phyloP scores from a whole-genome alignment of 2,329 filamentous ascomycete species.

The Trichophyton benhamiae region DNA sequence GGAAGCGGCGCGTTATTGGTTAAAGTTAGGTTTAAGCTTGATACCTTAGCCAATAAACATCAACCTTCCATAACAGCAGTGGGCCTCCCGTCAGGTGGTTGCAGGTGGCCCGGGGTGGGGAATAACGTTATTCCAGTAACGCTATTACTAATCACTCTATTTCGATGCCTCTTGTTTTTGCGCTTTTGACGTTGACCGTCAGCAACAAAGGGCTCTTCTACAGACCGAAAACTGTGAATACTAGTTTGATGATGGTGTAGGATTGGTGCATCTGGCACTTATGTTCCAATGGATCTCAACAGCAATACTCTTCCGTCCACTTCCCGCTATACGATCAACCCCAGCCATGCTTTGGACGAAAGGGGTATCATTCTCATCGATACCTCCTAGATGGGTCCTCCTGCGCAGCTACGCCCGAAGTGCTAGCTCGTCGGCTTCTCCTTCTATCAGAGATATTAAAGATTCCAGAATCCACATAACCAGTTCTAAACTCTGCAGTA shows the following conservation, averaged over 20 bases:
- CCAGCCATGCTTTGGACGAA: neutral
- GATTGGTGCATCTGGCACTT: neutral
- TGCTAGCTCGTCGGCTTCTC: neutral
- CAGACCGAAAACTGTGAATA: neutral
- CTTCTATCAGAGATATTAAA: neutral
- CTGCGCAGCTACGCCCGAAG: neutral
- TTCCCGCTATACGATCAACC: neutral
- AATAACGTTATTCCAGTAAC: too few relatives aligned
- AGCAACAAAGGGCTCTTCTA: neutral
- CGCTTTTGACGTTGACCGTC: neutral
- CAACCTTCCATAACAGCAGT: too few relatives aligned
- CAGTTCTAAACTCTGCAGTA: conserved; percentile 26
- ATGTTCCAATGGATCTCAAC: neutral
- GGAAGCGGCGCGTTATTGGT: too few relatives aligned
- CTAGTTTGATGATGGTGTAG: neutral
- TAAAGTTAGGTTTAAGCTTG: too few relatives aligned
- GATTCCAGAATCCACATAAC: conserved; percentile 16
- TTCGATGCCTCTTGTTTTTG: neutral
- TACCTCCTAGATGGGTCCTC: neutral
- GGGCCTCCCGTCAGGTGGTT: too few relatives aligned
- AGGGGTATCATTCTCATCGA: neutral
- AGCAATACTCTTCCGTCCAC: neutral
- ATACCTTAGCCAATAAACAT: too few relatives aligned
- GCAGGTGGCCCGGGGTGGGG: too few relatives aligned
- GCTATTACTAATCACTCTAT: too few relatives aligned